Evolutionary conservation across 768 basidiomycete genomes (phyloP), one percentile per base, ranked within the genome.

Genomic region (Exidia glandulosa): DNA sequence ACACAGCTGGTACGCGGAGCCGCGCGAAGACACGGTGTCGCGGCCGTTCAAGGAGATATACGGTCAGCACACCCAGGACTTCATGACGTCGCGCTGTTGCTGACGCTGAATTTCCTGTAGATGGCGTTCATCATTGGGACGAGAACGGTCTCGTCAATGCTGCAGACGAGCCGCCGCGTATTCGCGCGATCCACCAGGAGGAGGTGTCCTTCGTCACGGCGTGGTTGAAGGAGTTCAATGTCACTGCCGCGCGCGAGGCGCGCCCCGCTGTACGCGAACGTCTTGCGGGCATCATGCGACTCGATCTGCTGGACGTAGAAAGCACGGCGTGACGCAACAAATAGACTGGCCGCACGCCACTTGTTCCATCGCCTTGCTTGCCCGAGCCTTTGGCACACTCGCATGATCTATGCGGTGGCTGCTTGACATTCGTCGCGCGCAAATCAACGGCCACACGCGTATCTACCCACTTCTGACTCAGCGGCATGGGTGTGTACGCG

Each of bases 21-120:
- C 74, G 2, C 64, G 77, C 29, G 66, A 66, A 7, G 72, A 73
- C 57, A 73, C 74, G 3, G 56, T 74, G 12, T 57, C 65, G n/a
- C 63, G 68, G 50, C 78, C 77, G 3, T 72, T 74, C 48, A 74
- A 75, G 61, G 32, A 76, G 56, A 79, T 79, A 57, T 68, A 66
- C 32, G 72, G 74, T 73, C 32, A 31, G 68, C 68, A 50, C 29
- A 32, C 10, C 9, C 30, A 57, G 61, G 32, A 23, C 32, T 10
- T 3, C 57, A 56, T 19, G 25, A 36, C 29, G 5, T 31, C 58
- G 64, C 30, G 47, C 41, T 32, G 13, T 23, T n/a, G 32, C 47
- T 64, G 50, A 61, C 32, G 32, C n/a, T 37, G 19, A 33, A 23
- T 1, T 19, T 13, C 19, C n/a, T 30, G 36, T 33, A 60, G 61